Evolutionary conservation across 352 stramenopile genomes (phyloP), one percentile per base, ranked within the genome.

Genomic region (Plasmopara halstedii): DNA sequence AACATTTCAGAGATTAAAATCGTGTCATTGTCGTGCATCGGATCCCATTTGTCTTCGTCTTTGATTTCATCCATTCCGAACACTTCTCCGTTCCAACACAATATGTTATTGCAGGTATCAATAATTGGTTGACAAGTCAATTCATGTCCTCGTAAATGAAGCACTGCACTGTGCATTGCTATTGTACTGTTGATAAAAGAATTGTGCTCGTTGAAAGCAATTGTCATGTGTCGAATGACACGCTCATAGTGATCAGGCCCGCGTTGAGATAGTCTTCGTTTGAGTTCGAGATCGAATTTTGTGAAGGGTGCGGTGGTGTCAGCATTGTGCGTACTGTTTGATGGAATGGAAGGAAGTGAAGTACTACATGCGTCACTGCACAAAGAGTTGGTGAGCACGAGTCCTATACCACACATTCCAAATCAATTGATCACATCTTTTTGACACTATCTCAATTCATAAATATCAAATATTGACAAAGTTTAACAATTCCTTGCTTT

Each of bases 61-160:
- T 49, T 13, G 62, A 56, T n/a, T 25, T 22, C 35, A 26, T 54
- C 55, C 29, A 47, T 49, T 42, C 58, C 70, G 76, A 97, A 76
- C 11, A 96, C 74, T 76, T 98, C 92, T 39, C 90, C 94, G 67
- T 98, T 98, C 92, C 92, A 98, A 48, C 81, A 78, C 29, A 94
- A 48, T 3, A 88, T 63, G 53, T 88, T 94, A 31, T 70, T 62
- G 11, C 57, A 15, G 1, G 39, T 38, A 51, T 94, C 80, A 9
- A 64, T 48, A n/a, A 91, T 51, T 11, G 94, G 94, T 69, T 98
- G 94, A n/a, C 52, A 18, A 5, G 59, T 64, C 10, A 95, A 15
- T 17, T 57, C 26, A 27, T 72, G 50, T 9, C 90, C 85, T 23
- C 92, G 77, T 40, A 98, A 73, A 62, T 97, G 83, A 45, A 98